phyloP scores from a whole-genome alignment of 192 early-diverging fungal species.

The Gryganskiella cystojenkinii region DNA sequence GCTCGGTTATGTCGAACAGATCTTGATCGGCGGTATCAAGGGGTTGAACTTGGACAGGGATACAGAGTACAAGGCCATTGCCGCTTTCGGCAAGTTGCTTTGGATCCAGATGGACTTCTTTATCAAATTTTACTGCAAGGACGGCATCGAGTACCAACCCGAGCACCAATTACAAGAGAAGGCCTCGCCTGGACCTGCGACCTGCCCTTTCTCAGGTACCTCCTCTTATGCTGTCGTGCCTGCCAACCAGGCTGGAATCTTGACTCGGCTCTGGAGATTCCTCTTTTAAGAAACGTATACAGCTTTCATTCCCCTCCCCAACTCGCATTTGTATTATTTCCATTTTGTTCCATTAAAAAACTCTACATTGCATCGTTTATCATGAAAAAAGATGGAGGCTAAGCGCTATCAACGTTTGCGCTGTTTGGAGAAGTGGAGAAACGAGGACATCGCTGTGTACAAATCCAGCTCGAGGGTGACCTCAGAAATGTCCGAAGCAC shows the following conservation, averaged over 20 bases:
- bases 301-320: no score
- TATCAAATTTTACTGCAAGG: slow-evolving; percentile 77
- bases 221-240: slow-evolving; percentile 44
- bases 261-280: slow-evolving; percentile 29
- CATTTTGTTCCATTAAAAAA: no score
- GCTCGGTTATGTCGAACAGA: slow-evolving; percentile 72
- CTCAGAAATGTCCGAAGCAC: no score
- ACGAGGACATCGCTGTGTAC: no score
- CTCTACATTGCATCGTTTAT: no score
- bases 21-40: slow-evolving; percentile 64
- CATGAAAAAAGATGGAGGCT: no score
- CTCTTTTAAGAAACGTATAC: no score
- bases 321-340: no score
- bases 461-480: no score
- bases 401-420: no score
- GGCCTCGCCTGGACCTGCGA: slow-evolving; percentile 21
- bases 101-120: slow-evolving; percentile 91
- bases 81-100: slow-evolving; percentile 83
- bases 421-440: no score
- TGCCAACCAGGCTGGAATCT: slow-evolving; percentile 28
- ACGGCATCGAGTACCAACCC: slow-evolving; percentile 51
- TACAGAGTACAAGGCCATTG: slow-evolving; percentile 63
- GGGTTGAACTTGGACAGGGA: slow-evolving; percentile 64
- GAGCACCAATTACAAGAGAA: background rate
- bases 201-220: no score